phyloP scores from a whole-genome alignment of 768 basidiomycete genomes.

The Amyloporia xantha region DNA sequence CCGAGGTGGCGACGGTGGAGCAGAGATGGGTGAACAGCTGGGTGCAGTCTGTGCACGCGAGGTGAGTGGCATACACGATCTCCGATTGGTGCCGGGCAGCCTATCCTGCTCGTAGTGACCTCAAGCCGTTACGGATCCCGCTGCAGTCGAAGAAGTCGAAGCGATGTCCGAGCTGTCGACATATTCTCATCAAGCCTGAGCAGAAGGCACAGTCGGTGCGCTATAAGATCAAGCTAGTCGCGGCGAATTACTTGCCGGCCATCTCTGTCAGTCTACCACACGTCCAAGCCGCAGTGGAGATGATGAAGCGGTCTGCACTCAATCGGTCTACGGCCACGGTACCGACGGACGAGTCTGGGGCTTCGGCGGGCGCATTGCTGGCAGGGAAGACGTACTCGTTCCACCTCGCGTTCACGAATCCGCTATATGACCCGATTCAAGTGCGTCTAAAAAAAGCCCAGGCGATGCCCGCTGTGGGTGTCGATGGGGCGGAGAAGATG shows the following conservation, averaged over 20 bases:
- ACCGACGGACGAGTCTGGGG: constrained; percentile 16
- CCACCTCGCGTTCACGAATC: constrained; percentile 89
- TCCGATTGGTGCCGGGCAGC: constrained; percentile 1
- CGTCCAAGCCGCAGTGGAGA: constrained; percentile 32
- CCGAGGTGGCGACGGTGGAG: constrained; percentile 63
- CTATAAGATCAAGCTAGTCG: constrained; percentile 97
- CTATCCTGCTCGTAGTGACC: constrained; percentile 43
- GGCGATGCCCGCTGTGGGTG: constrained; percentile 34
- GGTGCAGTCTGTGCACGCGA: constrained; percentile 56
- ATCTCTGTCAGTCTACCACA: constrained; percentile 70
- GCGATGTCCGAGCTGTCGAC: constrained; percentile 88
- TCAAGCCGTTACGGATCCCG: constrained; percentile 85
- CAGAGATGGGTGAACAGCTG: constrained; percentile 82
- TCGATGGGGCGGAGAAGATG: constrained; percentile 45
- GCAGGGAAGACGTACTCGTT: constrained; percentile 83
- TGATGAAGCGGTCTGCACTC: constrained; percentile 34
- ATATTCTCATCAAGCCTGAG: constrained; percentile 97
- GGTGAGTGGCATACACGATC: constrained; percentile 37
- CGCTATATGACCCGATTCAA: constrained; percentile 91
- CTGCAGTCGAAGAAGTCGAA: constrained; percentile 92
- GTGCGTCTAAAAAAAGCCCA: constrained; percentile 81
- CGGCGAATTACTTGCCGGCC: constrained; percentile 87
- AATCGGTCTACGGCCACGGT: constrained; percentile 24
- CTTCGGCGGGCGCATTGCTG: constrained; percentile 38
- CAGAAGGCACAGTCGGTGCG: constrained; percentile 92